Percentiles rank a stretch among this genome's conserved stretches.
These are phyloP conservation scores for Emericellopsis atlantica DNA, from an alignment of 2,329 filamentous ascomycete species.

Conservation along the genomic window DNA sequence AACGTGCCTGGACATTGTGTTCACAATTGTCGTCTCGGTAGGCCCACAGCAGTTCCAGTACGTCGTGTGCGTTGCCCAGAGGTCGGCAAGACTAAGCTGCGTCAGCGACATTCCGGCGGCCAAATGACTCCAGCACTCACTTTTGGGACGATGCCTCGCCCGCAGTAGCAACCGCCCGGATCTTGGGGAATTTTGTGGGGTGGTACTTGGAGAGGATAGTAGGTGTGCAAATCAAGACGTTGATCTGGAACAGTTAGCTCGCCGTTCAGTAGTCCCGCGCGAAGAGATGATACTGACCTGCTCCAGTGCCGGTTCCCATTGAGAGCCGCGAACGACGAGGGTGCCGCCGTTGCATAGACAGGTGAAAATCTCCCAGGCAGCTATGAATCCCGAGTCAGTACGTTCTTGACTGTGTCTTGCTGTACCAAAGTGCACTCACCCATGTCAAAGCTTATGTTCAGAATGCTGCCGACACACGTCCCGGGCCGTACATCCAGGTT, in stretches of 20 bases:
- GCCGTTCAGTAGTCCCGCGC: not conserved
- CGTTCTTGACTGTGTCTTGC: not conserved
- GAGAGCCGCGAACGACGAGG: conserved; percentile 24
- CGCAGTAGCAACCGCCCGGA: conserved; percentile 4
- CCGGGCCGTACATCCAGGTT: conserved; percentile 28
- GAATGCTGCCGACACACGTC: conserved; percentile 30
- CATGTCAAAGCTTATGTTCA: conserved; percentile 40
- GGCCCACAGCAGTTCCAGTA: conserved; percentile 8
- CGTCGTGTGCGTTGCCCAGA: conserved; percentile 4
- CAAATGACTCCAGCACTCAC: conserved; percentile 10
- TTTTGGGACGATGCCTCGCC: conserved; percentile 5
- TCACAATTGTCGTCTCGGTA: conserved; percentile 32
- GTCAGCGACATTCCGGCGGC: conserved; percentile 3
- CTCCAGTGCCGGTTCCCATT: conserved; percentile 22
- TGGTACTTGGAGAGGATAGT: conserved; percentile 28
- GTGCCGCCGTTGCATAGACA: conserved; percentile 35
- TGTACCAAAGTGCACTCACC: conserved; percentile 17
- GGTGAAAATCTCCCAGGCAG: conserved; percentile 37
- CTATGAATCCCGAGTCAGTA: conserved; percentile 11
- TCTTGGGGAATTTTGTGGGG: conserved; percentile 19
- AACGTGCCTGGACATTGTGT: conserved; percentile 30
- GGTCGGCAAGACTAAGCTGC: conserved; percentile 3
- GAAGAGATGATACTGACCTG: conserved; percentile 17
- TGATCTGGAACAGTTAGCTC: conserved; percentile 1
- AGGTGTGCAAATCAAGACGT: conserved; percentile 28